Base-by-base conservation (phyloP, 1,284 basidiomycete species). In the Ganoderma boninense region DNA sequence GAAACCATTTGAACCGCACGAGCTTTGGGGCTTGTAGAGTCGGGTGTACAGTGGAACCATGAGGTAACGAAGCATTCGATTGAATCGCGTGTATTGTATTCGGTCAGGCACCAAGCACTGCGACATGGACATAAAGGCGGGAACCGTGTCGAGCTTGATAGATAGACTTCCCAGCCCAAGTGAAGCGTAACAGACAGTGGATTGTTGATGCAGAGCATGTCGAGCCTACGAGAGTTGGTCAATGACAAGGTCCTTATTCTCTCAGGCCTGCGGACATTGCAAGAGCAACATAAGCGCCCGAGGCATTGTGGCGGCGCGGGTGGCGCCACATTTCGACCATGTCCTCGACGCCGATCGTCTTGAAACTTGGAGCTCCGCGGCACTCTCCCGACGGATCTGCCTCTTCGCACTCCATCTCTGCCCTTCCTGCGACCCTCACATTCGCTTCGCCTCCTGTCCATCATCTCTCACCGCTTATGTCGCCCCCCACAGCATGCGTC, bases 281-380 rank as follows among this genome's bases (percentile, higher is more conserved):
- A 20, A 14, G 52, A 57, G n/a, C 18, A 42, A 59, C 38, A 14
- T 26, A 65, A 35, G 64, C 64, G 64, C 64, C 64, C 8, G 32
- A 14, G n/a, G 26, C 64, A 35, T 54, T 44, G 61, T 56, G 60
- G 65, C 59, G 65, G 52, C 10, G n/a, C 10, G 3, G 23, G 42
- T 23, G 56, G 46, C 64, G 43, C 64, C 56, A 29, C 62, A 10
- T 49, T 20, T 49, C 29, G 38, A 38, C 44, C 46, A n/a, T 20
- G 7, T 49, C 46, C 20, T 38, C 38, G n/a, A n/a, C 44, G 18
- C 44, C 44, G 14, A 20, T 20, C 18, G 29, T 32, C 29, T 32
- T 32, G 29, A 32, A 32, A 49, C 32, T 66, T 65, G 42, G 44
- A 64, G 60, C 62, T 64, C 62, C 62, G 62, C 62, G 44, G 46